Base-by-base conservation (phyloP, 2,329 filamentous ascomycete genomes). In the Coniella vitis region DNA sequence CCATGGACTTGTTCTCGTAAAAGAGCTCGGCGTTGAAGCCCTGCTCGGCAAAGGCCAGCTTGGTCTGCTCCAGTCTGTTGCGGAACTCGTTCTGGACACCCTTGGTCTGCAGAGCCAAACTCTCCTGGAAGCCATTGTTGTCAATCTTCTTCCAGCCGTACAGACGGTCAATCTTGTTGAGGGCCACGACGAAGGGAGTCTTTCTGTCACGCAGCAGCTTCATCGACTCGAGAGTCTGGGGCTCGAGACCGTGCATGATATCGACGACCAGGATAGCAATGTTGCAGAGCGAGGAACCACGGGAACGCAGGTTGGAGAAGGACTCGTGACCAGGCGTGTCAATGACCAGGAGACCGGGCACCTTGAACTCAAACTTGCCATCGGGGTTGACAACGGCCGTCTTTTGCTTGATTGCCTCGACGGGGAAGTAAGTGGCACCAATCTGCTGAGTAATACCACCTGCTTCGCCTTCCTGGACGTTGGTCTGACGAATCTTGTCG, bases 381-480 rank as follows among this genome's bases (percentile, higher is more conserved):
- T 98, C 90, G 62, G 81, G 78, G 75, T 98, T 98, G 64, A 98
- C 87, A 14, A 97, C 91, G 17, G 82, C 79, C 14, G 89, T 95
- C 79, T 98, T 98, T 66, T 90, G 85, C 69, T 81, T 79, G 63
- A 98, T 84, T 52, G 93, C 89, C 46, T 97, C 91, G 32, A 91
- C 85, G 7, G 93, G 94, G 79, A 98, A 98, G 75, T 97, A 98
- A 2, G 93, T 98, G 45, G 93, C 93, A 84, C 93, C 93, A 63
- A 98, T 98, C 70, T 98, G 93, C 71, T 98, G 93, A 7, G 93
- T 98, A 63, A 98, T 98, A 83, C 93, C 93, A 76, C 93, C 94
- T 36, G 93, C 94, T 79, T 98, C 93, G 62, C 93, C 93, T 71
- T 97, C 93, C 65, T 98, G 94, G 32, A 98, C 93, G 64, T 98